Percentiles rank a stretch among this genome's conserved stretches.
Evolutionary conservation across 1,139 yeast species (phyloP).

Genomic region (Sugiyamaella castrensis): DNA sequence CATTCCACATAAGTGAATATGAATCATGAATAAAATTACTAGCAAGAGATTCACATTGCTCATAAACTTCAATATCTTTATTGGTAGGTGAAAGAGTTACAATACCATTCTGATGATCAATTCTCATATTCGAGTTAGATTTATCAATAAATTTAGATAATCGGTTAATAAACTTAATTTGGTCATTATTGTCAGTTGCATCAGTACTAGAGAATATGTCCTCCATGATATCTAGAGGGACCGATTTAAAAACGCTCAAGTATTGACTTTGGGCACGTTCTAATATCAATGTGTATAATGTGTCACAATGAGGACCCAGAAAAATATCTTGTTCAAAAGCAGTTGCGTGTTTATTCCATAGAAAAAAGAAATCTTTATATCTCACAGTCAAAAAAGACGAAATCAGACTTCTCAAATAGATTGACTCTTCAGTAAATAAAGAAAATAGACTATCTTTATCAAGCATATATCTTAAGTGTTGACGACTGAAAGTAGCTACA

Average conservation of each 20-base stretch:
- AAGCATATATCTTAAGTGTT: conserved; percentile 25
- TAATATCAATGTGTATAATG: conserved; percentile 18
- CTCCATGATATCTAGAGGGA: conserved; percentile 18
- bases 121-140: conserved; percentile 7
- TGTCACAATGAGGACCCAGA: conserved; percentile 19
- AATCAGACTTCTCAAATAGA: conserved; percentile 19
- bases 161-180: not conserved
- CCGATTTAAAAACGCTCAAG: conserved; percentile 23
- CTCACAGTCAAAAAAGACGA: conserved; percentile 16
- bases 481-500: conserved; percentile 27
- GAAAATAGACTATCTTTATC: conserved; percentile 60
- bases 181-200: no score
- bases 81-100: not conserved
- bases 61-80: conserved; percentile 1
- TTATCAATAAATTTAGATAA: conserved; percentile 7
- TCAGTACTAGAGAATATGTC: not conserved
- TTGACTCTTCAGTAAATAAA: conserved; percentile 49
- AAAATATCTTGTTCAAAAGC: conserved; percentile 23
- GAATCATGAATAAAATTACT: conserved; percentile 6
- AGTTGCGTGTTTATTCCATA: conserved; percentile 20
- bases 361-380: conserved; percentile 19
- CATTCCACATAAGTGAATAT: conserved; percentile 7
- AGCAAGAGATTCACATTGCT: conserved; percentile 1
- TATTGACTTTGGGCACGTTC: conserved; percentile 27
- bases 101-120: conserved; percentile 1